Conservation (phyloP, 805 yeast species). For the Cyberlindnera americana region DNA sequence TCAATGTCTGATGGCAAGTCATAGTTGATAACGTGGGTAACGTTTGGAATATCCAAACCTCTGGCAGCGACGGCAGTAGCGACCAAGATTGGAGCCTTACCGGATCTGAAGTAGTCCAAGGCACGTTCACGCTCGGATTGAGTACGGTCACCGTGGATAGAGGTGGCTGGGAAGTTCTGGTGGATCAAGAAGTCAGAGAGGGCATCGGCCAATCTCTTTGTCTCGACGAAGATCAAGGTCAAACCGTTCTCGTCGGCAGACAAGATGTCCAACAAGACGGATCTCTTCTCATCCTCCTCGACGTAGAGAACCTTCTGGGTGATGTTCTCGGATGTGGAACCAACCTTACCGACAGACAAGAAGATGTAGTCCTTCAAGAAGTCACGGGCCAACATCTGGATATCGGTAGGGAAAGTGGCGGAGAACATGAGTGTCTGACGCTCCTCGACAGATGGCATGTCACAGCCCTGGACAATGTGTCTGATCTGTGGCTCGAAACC, state of each 20-base stretch:
- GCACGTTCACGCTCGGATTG: constrained; percentile 98
- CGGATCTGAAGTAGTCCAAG: constrained; percentile 86
- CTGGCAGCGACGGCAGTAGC: constrained; percentile 99
- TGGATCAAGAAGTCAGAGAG: constrained; percentile 86
- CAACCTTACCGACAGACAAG: constrained; percentile 97
- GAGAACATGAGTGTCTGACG: constrained; percentile 99
- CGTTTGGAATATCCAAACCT: constrained; percentile 99
- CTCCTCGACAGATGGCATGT: constrained; percentile 87
- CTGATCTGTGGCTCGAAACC: constrained; percentile 99
- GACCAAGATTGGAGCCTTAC: constrained; percentile 89
- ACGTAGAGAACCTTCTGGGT: constrained; percentile 92
- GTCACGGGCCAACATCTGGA: constrained; percentile 95
- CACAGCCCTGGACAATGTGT: constrained; percentile 95
- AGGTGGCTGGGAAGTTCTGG: constrained; percentile 93
- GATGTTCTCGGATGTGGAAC: constrained; percentile 97
- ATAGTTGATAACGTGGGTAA: constrained; percentile 94
- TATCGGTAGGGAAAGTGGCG: constrained; percentile 98
- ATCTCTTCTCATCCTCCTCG: constrained; percentile 89
- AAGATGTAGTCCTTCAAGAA: constrained; percentile 94
- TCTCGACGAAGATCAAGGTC: constrained; percentile 94
- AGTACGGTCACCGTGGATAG: constrained; percentile 99
- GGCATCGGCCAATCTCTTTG: constrained; percentile 97
- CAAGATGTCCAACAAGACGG: constrained; percentile 83
- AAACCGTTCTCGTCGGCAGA: constrained; percentile 77
- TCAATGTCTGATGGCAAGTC: constrained; percentile 96